Percentiles rank a stretch among this genome's conserved stretches.
Evolutionary conservation across 192 early-diverging fungal species (phyloP).

Genomic region (Gamsiella multidivaricata): DNA sequence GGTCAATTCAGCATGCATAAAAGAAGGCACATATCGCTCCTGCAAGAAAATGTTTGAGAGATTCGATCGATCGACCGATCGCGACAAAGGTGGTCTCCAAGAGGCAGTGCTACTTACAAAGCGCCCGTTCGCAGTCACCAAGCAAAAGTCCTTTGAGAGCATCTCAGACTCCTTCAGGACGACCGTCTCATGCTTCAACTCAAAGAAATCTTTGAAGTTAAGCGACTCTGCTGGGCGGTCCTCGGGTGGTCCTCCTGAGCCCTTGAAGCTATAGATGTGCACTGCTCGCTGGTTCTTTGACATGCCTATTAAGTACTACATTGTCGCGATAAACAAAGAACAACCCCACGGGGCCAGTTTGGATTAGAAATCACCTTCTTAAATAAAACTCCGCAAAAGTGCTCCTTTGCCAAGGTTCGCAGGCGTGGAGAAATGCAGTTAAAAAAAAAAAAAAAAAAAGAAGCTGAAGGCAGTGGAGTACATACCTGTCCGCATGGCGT

Average conservation of each 20-base stretch:
- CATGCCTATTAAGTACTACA: slow-evolving; percentile 50
- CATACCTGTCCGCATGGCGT: slow-evolving; percentile 49
- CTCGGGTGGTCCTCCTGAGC: slow-evolving; percentile 29
- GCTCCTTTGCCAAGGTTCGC: not conserved
- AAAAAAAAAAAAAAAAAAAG: not conserved
- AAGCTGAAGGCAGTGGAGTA: not conserved
- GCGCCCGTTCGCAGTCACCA: slow-evolving; percentile 65
- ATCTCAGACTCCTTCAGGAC: slow-evolving; percentile 47
- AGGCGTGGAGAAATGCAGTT: not conserved
- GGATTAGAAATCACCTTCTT: slow-evolving; percentile 31
- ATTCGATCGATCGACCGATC: not conserved
- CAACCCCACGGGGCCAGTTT: not conserved
- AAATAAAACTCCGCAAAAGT: not conserved
- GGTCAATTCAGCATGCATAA: not conserved
- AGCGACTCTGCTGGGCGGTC: slow-evolving; percentile 17
- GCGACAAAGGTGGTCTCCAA: too few relatives aligned
- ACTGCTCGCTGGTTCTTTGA: slow-evolving; percentile 46
- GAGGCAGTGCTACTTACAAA: too few relatives aligned
- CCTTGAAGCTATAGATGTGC: slow-evolving; percentile 47
- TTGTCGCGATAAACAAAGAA: not conserved
- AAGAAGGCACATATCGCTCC: too few relatives aligned
- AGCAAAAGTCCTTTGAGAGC: slow-evolving; percentile 73
- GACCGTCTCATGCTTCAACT: slow-evolving; percentile 43
- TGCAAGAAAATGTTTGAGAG: not conserved
- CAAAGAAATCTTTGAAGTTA: slow-evolving; percentile 42